Evolutionary conservation across 208 protist genomes (phyloP).

Genomic region (Leishmania tarentolae): DNA sequence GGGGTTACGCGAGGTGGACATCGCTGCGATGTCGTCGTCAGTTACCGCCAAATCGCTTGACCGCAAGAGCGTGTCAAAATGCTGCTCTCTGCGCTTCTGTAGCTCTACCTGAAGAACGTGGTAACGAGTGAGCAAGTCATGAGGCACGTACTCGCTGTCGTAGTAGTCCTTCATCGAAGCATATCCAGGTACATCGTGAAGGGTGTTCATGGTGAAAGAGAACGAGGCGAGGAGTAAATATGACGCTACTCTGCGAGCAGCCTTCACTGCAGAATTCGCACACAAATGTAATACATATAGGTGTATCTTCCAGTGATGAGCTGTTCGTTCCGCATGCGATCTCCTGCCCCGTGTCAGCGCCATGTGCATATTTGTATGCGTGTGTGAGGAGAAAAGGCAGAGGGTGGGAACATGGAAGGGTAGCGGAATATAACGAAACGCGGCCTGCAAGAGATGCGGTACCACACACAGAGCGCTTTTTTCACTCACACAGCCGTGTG

Average conservation of each 20-base stretch:
- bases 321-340: too few species aligned
- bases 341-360: not conserved
- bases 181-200: constrained; percentile 19
- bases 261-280: not conserved
- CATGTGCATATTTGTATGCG: not conserved
- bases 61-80: constrained; percentile 5
- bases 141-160: constrained; percentile 42
- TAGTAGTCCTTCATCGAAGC: constrained; percentile 51
- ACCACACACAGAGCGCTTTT: not conserved
- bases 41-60: not conserved
- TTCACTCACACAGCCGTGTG: not conserved
- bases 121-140: constrained; percentile 37
- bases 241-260: not conserved
- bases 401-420: not conserved
- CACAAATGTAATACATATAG: too few species aligned
- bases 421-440: not conserved
- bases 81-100: constrained; percentile 18
- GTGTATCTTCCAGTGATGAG: not conserved
- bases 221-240: not conserved
- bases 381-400: not conserved
- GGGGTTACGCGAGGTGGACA: not conserved
- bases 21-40: not conserved
- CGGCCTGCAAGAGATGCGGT: not conserved
- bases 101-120: constrained; percentile 21
- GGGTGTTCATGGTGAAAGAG: not conserved